Evolutionary conservation across 2,329 filamentous ascomycete genomes (phyloP).

Genomic region (Cladosporium sp.): DNA sequence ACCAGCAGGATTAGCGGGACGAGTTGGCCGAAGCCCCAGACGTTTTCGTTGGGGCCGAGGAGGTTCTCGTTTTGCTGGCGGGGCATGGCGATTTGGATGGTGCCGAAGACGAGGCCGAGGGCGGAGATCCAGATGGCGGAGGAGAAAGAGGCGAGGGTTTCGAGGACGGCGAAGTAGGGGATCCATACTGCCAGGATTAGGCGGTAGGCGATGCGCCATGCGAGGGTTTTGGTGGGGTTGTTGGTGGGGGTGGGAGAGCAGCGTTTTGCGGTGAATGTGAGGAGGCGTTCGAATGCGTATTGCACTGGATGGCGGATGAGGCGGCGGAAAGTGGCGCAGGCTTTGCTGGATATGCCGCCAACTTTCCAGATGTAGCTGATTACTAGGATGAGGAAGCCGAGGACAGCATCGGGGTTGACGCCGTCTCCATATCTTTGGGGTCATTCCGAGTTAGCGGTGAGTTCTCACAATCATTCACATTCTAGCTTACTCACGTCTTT

Average conservation of each 20-base stretch:
- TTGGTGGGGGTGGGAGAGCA: slow-evolving; percentile 4
- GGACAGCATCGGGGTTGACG: slow-evolving; percentile 21
- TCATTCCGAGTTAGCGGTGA: too few relatives aligned
- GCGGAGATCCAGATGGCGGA: slow-evolving; percentile 21
- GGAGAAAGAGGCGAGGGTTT: slow-evolving; percentile 21
- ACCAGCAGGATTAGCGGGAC: slow-evolving; percentile 23
- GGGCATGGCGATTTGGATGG: slow-evolving; percentile 23
- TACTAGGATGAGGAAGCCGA: slow-evolving; percentile 21
- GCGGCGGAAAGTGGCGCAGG: slow-evolving; percentile 13
- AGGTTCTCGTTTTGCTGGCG: slow-evolving; percentile 14
- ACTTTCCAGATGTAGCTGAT: slow-evolving; percentile 27
- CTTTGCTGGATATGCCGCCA: slow-evolving; percentile 19
- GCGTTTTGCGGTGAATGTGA: slow-evolving; percentile 12
- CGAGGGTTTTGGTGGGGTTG: background rate
- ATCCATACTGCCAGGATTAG: slow-evolving; percentile 15
- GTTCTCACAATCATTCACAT: too few relatives aligned
- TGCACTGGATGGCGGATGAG: slow-evolving; percentile 17
- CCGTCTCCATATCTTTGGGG: slow-evolving; percentile 11
- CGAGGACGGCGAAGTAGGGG: slow-evolving; percentile 15
- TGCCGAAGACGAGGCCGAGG: slow-evolving; percentile 23
- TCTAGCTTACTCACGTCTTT: background rate
- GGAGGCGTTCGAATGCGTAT: slow-evolving; percentile 15
- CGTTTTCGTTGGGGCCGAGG: slow-evolving; percentile 7
- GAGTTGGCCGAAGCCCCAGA: slow-evolving; percentile 23
- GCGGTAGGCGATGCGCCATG: background rate